Evolutionary conservation across 1,284 basidiomycete species (phyloP).

Genomic region (Sporisorium exsertum): DNA sequence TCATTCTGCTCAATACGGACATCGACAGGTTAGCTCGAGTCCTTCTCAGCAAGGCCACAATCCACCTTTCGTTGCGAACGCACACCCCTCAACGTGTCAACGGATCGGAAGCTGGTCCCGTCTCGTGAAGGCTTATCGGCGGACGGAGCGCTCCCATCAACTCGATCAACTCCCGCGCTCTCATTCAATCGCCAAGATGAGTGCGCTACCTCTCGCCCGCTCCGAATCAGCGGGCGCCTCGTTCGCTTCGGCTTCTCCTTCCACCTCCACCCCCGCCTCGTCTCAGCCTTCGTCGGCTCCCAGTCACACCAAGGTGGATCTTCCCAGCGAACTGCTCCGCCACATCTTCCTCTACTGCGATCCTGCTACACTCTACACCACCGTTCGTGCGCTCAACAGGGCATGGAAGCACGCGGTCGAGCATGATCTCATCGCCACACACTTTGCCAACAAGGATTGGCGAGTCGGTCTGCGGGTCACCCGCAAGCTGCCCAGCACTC

Average conservation of each 20-base stretch:
- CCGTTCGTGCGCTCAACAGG: constrained; percentile 51
- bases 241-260: constrained; percentile 20
- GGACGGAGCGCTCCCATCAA: not conserved
- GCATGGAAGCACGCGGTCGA: constrained; percentile 59
- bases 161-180: not conserved
- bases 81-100: not conserved
- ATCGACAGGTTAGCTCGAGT: not conserved
- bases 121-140: not conserved
- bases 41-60: not conserved
- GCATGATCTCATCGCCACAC: constrained; percentile 44
- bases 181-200: constrained; percentile 32
- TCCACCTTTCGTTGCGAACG: not conserved
- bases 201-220: constrained; percentile 37
- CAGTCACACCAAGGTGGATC: constrained; percentile 21
- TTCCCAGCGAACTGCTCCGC: constrained; percentile 60
- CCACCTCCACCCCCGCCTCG: constrained; percentile 18
- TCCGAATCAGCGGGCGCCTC: constrained; percentile 35
- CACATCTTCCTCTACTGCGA: constrained; percentile 63
- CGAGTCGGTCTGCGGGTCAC: constrained; percentile 57
- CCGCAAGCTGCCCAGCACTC: constrained; percentile 42
- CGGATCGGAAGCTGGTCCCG: not conserved
- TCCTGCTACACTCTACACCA: constrained; percentile 61
- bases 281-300: constrained; percentile 32
- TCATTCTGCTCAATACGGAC: not conserved
- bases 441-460: constrained; percentile 56